Base-by-base conservation (phyloP, 2,329 filamentous ascomycete genomes). In the Aspergillus sp. region DNA sequence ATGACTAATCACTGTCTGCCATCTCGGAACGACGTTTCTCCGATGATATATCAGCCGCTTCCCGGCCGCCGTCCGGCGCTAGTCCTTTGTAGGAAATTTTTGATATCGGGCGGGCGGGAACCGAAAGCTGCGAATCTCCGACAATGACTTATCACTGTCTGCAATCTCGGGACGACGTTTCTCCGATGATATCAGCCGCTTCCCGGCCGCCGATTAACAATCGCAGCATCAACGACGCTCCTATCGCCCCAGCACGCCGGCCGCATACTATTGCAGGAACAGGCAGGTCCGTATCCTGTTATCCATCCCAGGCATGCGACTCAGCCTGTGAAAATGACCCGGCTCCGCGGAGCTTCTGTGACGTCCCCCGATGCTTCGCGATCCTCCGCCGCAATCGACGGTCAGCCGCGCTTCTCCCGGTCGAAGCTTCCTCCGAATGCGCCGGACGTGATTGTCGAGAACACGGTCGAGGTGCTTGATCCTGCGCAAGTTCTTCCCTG, bases 371-470 rank as follows among this genome's bases (percentile, higher is more conserved):
- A 54, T 34, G 35, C 40, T 34, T 45, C 51, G 40, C 48, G 43
- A 32, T 35, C 41, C 15, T 27, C 35, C 32, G 36, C 41, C 33
- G 45, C 49, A 34, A 42, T 43, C 30, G 52, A 55, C 35, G 45
- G 50, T 37, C 37, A 22, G 19, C 10, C 49, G 25, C 47, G 49
- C 24, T 48, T 45, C 34, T 49, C 52, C 41, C 52, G 50, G 32
- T 57, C 60, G 10, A 63, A 63, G 38, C 51, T 64, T n/a, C 60
- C 61, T 17, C 45, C 49, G 15, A 59, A 58, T 32, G 55, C 60
- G 6, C 60, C 61, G 8, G 61, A 63, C 8, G 36, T 57, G 10
- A 51, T 65, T 24, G 35, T 44, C 1, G 52, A 58, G 34, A 61
- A 63, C 34, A 64, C 61, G 1, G 49, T 64, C 19, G 50, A 56